Evolutionary conservation across 306 rosid species (phyloP).

Genomic region (Prunus persica): DNA sequence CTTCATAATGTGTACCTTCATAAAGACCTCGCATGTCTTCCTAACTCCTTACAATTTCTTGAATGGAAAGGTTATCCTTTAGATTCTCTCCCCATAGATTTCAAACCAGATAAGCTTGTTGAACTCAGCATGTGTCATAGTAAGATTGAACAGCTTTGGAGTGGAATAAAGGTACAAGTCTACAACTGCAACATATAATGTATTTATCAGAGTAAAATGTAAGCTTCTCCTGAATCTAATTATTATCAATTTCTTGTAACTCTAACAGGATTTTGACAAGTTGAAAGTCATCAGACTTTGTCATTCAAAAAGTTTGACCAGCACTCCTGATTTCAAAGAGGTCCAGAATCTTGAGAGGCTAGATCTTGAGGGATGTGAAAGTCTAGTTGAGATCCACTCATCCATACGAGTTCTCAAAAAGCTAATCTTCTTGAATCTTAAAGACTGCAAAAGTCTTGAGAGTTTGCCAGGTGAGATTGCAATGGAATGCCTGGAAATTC

Average conservation of each 20-base stretch:
- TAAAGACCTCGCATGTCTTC: not conserved
- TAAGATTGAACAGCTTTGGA: constrained; percentile 20
- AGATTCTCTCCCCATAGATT: not conserved
- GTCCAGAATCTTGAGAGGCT: constrained; percentile 15
- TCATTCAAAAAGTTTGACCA: not conserved
- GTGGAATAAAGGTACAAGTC: not conserved
- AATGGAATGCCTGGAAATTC: constrained; percentile 1
- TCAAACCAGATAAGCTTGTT: constrained; percentile 13
- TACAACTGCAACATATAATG: not conserved
- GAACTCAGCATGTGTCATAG: constrained; percentile 13
- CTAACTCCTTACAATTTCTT: constrained; percentile 10
- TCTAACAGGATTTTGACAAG: not conserved
- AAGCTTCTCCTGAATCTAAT: not conserved
- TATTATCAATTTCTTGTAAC: not conserved
- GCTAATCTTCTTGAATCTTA: constrained; percentile 1
- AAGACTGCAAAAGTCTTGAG: constrained; percentile 6
- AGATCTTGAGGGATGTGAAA: constrained; percentile 20
- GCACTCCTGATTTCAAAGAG: constrained; percentile 6
- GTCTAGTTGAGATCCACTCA: constrained; percentile 16
- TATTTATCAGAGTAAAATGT: too few relatives aligned
- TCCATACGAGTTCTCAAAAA: not conserved
- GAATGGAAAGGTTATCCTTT: constrained; percentile 21
- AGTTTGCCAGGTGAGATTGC: not conserved
- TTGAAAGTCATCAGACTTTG: constrained; percentile 14
- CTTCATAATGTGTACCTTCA: not conserved